Evolutionary conservation across 768 basidiomycete species (phyloP).

Genomic region (Chalciporus chontae): DNA sequence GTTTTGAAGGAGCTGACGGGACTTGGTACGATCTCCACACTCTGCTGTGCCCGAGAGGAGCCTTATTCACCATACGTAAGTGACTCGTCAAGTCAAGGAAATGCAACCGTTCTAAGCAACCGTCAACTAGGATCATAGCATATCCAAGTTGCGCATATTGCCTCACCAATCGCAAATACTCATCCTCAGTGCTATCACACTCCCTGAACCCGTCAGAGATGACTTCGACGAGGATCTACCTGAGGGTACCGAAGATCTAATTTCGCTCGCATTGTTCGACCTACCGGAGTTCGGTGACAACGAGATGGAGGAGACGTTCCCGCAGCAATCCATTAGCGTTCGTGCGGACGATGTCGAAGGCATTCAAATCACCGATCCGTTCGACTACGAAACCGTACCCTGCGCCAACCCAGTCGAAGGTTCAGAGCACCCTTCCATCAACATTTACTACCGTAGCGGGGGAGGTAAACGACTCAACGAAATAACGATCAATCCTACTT

Average conservation of each 20-base stretch:
- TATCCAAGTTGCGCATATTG: constrained; percentile 50
- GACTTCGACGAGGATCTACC: not conserved
- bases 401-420: constrained; percentile 16
- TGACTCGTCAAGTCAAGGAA: not conserved
- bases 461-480: constrained; percentile 28
- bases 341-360: constrained; percentile 32
- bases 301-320: constrained; percentile 24
- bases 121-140: constrained; percentile 40
- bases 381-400: constrained; percentile 18
- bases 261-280: constrained; percentile 30
- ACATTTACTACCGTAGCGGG: constrained; percentile 32
- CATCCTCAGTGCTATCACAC: constrained; percentile 43
- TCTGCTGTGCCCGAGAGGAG: constrained; percentile 37
- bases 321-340: constrained; percentile 29
- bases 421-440: constrained; percentile 30
- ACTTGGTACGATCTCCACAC: constrained; percentile 32
- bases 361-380: constrained; percentile 32
- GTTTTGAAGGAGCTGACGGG: constrained; percentile 40
- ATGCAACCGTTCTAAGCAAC: constrained; percentile 4
- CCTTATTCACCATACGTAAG: constrained; percentile 27
- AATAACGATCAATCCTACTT: constrained; percentile 27
- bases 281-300: constrained; percentile 29
- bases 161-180: constrained; percentile 51
- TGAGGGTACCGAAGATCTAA: constrained; percentile 23
- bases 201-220: constrained; percentile 4